Percentiles rank a stretch among this genome's conserved stretches.
phyloP scores from a whole-genome alignment of 805 yeast genomes.

The Candida ulmi region DNA sequence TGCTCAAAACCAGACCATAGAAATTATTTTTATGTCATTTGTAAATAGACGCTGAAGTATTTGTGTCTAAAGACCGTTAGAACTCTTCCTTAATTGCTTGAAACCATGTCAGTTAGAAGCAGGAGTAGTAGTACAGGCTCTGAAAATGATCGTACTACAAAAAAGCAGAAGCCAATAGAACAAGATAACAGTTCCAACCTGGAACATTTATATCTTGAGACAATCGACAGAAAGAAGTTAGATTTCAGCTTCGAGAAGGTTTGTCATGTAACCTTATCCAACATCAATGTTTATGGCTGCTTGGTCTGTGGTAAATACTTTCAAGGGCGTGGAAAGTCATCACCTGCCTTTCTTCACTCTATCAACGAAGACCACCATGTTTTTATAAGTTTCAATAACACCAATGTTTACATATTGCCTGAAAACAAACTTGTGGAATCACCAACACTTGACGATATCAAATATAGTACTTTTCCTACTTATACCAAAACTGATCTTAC shows the following conservation, averaged over 20 bases:
- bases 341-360: constrained; percentile 67
- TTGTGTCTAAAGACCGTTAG: no score
- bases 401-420: constrained; percentile 55
- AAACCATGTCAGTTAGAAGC: no score
- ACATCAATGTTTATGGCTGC: constrained; percentile 63
- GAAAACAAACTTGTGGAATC: constrained; percentile 44
- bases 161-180: background rate
- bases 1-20: background rate
- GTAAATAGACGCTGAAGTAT: no score
- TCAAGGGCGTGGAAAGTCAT: constrained; percentile 58
- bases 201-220: constrained; percentile 22
- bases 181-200: background rate
- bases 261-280: constrained; percentile 59
- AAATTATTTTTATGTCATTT: no score
- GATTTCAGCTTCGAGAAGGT: constrained; percentile 70
- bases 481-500: constrained; percentile 33
- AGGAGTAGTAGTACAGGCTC: background rate
- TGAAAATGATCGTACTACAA: background rate
- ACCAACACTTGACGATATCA: constrained; percentile 43
- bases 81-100: no score
- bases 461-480: constrained; percentile 45
- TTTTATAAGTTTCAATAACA: constrained; percentile 47
- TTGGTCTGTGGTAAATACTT: constrained; percentile 68
- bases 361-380: constrained; percentile 59
- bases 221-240: constrained; percentile 26